These are phyloP conservation scores for Nicotiana noctiflora DNA, from an alignment of 257 asterid genomes.

Conservation along the genomic window DNA sequence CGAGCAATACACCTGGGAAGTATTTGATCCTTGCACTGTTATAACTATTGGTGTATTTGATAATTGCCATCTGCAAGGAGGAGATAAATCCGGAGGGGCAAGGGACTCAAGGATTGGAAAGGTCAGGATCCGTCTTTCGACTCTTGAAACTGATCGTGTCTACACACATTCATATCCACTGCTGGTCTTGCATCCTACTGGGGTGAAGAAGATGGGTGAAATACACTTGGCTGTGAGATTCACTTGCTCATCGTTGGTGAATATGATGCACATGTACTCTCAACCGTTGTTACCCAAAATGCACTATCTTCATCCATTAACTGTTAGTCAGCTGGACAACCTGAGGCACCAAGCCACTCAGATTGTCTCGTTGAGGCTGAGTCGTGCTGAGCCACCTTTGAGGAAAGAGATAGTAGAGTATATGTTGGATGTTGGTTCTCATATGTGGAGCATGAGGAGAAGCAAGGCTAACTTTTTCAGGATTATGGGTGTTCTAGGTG, in stretches of 20 bases:
- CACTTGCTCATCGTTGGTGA: constrained; percentile 38
- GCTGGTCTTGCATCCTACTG: constrained; percentile 39
- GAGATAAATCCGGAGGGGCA: constrained; percentile 36
- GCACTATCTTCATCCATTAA: constrained; percentile 41
- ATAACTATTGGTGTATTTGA: constrained; percentile 46
- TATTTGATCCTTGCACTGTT: constrained; percentile 46
- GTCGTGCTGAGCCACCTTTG: constrained; percentile 49
- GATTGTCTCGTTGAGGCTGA: constrained; percentile 39
- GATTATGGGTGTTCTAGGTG: constrained; percentile 44
- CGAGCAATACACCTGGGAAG: constrained; percentile 52
- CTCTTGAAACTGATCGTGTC: constrained; percentile 45
- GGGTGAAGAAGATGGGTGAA: constrained; percentile 52
- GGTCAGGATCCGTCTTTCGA: constrained; percentile 46
- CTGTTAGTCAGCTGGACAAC: constrained; percentile 43
- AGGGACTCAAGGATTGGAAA: constrained; percentile 41
- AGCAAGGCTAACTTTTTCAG: constrained; percentile 50
- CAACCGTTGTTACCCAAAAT: constrained; percentile 42
- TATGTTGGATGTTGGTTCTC: constrained; percentile 47
- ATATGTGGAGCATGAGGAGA: constrained; percentile 60
- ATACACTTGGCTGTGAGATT: constrained; percentile 44
- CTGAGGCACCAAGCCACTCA: constrained; percentile 52
- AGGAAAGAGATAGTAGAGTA: constrained; percentile 47
- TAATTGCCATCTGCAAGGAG: constrained; percentile 43
- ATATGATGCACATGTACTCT: constrained; percentile 50
- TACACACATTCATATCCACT: constrained; percentile 45